Evolutionary conservation across 441 rosid genomes (phyloP).

Genomic region (Euphorbia celastroides): DNA sequence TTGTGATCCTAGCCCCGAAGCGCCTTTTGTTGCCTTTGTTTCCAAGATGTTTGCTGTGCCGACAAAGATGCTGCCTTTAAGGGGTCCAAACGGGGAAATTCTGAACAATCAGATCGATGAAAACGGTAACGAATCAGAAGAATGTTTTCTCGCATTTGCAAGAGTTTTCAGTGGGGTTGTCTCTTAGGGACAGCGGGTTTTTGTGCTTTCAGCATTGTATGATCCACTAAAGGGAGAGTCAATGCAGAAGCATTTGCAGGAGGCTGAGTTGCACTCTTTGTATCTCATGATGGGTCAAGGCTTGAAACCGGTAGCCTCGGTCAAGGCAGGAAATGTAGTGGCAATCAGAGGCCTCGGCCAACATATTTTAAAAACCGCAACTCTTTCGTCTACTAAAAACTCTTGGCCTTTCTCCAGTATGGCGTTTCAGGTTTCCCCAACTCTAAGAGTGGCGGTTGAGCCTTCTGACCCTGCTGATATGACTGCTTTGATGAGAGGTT

Average conservation of each 20-base stretch:
- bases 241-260: conserved; percentile 73
- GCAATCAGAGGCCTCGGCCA: conserved; percentile 95
- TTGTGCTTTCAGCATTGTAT: conserved; percentile 74
- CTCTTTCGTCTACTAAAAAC: conserved; percentile 75
- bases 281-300: conserved; percentile 99
- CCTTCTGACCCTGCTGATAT: conserved; percentile 89
- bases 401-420: conserved; percentile 96
- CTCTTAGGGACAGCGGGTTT: conserved; percentile 51
- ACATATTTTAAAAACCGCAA: conserved; percentile 86
- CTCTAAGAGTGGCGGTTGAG: conserved; percentile 84
- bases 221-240: conserved; percentile 72
- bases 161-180: conserved; percentile 89
- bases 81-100: conserved; percentile 60
- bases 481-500: conserved; percentile 72
- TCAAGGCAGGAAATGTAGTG: conserved; percentile 81
- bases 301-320: conserved; percentile 65
- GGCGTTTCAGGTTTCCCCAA: conserved; percentile 90
- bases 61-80: conserved; percentile 66
- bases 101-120: conserved; percentile 50
- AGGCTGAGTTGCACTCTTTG: conserved; percentile 74
- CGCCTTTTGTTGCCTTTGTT: conserved; percentile 79
- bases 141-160: conserved; percentile 95
- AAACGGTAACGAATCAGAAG: conserved; percentile 63
- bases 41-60: conserved; percentile 95
- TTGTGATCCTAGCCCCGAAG: conserved; percentile 58